These are phyloP conservation scores for Eucalyptus brandiana DNA, from an alignment of 345 rosid genomes.

Conservation along the genomic window DNA sequence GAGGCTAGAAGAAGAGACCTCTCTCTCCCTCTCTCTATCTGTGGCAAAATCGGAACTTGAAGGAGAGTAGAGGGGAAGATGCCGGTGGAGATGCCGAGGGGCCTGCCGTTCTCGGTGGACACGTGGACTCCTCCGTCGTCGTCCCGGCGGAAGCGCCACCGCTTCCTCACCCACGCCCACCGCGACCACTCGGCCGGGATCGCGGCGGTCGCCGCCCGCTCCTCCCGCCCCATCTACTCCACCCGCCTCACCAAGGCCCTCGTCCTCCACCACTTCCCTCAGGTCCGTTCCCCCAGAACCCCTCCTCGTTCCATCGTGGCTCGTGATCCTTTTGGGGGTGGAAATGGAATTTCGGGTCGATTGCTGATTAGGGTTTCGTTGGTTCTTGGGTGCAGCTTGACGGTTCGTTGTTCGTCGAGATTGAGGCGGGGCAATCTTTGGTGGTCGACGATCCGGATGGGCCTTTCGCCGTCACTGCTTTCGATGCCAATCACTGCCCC, in stretches of 20 bases:
- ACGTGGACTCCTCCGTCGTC: conserved; percentile 41
- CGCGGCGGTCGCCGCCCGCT: conserved; percentile 13
- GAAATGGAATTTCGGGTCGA: not conserved
- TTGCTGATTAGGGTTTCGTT: not conserved
- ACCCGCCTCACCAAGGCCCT: conserved; percentile 58
- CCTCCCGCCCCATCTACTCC: conserved; percentile 55
- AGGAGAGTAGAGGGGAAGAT: not conserved
- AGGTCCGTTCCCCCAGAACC: conserved; percentile 10
- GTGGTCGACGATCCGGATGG: conserved; percentile 52
- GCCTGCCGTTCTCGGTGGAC: conserved; percentile 81
- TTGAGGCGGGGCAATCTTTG: conserved; percentile 54
- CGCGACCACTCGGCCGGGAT: conserved; percentile 64
- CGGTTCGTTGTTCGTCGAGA: conserved; percentile 39
- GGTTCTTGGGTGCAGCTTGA: conserved; percentile 26
- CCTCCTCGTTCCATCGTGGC: not conserved
- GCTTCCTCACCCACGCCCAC: conserved; percentile 84
- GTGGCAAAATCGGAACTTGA: not conserved
- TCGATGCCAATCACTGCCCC: conserved; percentile 83
- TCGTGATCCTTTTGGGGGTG: not conserved
- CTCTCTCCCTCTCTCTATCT: not conserved
- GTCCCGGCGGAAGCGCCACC: conserved; percentile 54
- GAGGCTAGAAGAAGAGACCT: not conserved
- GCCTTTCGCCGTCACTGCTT: conserved; percentile 50
- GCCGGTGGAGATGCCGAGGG: conserved; percentile 81
- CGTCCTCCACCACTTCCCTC: conserved; percentile 37